phyloP scores from a whole-genome alignment of 2,329 filamentous ascomycete genomes.

The Aspergillus sp. region DNA sequence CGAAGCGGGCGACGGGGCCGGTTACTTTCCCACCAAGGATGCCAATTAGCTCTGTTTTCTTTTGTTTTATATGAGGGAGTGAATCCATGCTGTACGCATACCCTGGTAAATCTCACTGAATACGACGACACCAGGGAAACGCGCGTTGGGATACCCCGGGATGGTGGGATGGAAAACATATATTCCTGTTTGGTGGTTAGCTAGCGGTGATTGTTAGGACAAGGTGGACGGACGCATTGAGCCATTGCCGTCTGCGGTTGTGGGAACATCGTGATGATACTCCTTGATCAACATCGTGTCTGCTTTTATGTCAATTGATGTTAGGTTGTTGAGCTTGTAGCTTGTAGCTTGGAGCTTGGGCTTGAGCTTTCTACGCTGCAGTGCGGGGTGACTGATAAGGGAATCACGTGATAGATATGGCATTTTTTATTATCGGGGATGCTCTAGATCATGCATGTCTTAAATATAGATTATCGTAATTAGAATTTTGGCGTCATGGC shows the following conservation, averaged over 20 bases:
- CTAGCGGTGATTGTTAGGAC: too few relatives aligned
- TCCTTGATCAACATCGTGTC: slow-evolving; percentile 37
- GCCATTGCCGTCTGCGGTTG: slow-evolving; percentile 37
- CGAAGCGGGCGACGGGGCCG: slow-evolving; percentile 84
- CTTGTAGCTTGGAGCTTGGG: background rate
- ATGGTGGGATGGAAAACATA: slow-evolving; percentile 86
- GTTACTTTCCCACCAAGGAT: slow-evolving; percentile 60
- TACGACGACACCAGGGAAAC: slow-evolving; percentile 82
- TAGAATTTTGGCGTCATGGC: background rate
- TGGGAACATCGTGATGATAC: slow-evolving; percentile 37
- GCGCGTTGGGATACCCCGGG: slow-evolving; percentile 82
- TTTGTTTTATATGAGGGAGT: background rate
- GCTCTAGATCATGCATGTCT: background rate
- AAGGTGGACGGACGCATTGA: slow-evolving; percentile 34
- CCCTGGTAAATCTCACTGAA: slow-evolving; percentile 98
- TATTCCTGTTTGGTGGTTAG: slow-evolving; percentile 60
- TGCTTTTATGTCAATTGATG: background rate
- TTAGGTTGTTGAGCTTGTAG: background rate
- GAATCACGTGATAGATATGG: slow-evolving; percentile 1
- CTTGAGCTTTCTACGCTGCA: background rate
- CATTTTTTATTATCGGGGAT: background rate
- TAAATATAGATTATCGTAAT: slow-evolving; percentile 5
- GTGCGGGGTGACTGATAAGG: slow-evolving; percentile 6
- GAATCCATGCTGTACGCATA: slow-evolving; percentile 34
- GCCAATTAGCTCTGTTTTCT: background rate